Conservation (phyloP, 495 filamentous ascomycete genomes). For the Poronia punctata region DNA sequence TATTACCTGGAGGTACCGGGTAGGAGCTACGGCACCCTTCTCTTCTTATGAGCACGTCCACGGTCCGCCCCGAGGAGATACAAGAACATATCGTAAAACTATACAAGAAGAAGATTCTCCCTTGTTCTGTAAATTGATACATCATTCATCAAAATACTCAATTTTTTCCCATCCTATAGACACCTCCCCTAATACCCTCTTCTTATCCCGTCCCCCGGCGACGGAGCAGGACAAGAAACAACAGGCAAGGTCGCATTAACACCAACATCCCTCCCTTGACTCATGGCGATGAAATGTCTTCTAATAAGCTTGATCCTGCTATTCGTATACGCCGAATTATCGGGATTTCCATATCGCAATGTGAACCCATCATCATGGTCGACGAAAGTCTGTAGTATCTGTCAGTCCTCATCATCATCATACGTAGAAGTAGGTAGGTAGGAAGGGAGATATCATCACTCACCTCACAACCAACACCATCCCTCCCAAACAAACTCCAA, state of each 20-base stretch:
- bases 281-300: constrained; percentile 41
- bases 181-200: too few species aligned
- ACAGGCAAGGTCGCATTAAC: constrained; percentile 21
- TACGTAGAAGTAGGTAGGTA: not conserved
- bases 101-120: too few species aligned
- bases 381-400: constrained; percentile 26
- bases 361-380: constrained; percentile 39
- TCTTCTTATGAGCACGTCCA: too few species aligned
- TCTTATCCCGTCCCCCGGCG: too few species aligned
- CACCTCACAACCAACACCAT: constrained; percentile 43
- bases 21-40: too few species aligned
- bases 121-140: too few species aligned
- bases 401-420: not conserved
- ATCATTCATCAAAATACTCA: too few species aligned
- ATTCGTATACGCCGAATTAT: constrained; percentile 34
- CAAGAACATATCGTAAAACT: too few species aligned
- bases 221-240: constrained; percentile 24
- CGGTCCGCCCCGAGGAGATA: too few species aligned
- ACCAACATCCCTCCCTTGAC: constrained; percentile 15
- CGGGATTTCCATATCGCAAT: constrained; percentile 44
- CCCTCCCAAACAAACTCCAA: constrained; percentile 47
- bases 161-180: too few species aligned
- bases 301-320: constrained; percentile 35
- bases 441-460: constrained; percentile 14
- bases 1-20: too few species aligned